Conservation (phyloP, 768 basidiomycete species). For the Cubamyces sp. region DNA sequence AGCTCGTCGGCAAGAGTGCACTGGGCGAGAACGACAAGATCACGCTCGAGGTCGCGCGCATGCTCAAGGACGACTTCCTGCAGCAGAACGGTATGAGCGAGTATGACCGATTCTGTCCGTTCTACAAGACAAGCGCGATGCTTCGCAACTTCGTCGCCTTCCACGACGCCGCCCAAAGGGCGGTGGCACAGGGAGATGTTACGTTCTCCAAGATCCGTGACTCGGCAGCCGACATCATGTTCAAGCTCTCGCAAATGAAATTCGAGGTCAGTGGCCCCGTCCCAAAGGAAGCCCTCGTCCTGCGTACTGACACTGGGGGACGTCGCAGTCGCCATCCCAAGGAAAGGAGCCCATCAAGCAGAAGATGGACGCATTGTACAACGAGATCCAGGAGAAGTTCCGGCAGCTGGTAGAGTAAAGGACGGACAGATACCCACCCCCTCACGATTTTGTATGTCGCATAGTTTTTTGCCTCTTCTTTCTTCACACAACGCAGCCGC, state of each 20-base stretch:
- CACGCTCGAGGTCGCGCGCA: conserved; percentile 93
- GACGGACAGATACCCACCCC: conserved; percentile 27
- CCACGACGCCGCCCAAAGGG: conserved; percentile 87
- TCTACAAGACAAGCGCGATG: conserved; percentile 99
- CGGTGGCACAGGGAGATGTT: conserved; percentile 80
- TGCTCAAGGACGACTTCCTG: conserved; percentile 97
- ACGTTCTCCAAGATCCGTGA: conserved; percentile 91
- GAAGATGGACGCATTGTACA: conserved; percentile 79
- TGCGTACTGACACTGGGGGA: conserved; percentile 5
- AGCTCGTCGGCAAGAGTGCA: conserved; percentile 98
- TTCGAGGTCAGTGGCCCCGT: conserved; percentile 72
- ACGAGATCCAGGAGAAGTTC: conserved; percentile 93
- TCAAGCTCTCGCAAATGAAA: conserved; percentile 99
- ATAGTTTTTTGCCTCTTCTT: conserved; percentile 4
- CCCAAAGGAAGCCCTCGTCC: neutral
- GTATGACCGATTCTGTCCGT: conserved; percentile 96
- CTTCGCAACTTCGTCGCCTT: conserved; percentile 92
- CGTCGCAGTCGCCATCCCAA: conserved; percentile 80
- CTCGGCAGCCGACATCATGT: conserved; percentile 84
- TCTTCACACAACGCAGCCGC: conserved; percentile 6
- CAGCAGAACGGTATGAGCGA: conserved; percentile 99
- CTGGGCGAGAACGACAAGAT: conserved; percentile 98
- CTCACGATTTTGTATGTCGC: conserved; percentile 22
- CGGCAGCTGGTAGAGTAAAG: conserved; percentile 78
- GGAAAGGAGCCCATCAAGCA: conserved; percentile 82